These are phyloP conservation scores for Ceratocystis lukuohia DNA, from an alignment of 2,329 filamentous ascomycete species.

Conservation along the genomic window DNA sequence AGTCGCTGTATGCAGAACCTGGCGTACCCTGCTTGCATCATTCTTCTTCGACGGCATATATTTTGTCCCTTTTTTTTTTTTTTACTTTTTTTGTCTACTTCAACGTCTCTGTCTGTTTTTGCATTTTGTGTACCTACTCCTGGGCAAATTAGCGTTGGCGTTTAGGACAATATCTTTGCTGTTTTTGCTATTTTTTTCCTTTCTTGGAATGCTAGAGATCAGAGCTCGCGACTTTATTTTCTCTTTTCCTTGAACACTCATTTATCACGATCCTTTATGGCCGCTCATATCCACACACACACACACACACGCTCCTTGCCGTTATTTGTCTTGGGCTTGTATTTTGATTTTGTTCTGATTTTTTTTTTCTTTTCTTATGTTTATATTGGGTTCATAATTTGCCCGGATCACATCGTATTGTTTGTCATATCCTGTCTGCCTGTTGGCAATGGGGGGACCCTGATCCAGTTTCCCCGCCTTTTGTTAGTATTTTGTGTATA, in stretches of 20 bases:
- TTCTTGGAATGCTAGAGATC: not conserved
- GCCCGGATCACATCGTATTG: conserved; percentile 18
- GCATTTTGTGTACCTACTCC: conserved; percentile 14
- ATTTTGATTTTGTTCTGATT: not conserved
- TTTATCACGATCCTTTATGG: conserved; percentile 10
- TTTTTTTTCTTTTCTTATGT: conserved; percentile 1
- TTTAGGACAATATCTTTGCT: conserved; percentile 15
- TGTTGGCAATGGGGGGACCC: conserved; percentile 16
- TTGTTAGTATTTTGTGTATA: conserved; percentile 17
- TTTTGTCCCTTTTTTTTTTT: not conserved
- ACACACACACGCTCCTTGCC: not conserved
- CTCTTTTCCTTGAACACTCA: conserved; percentile 1
- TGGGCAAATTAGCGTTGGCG: conserved; percentile 18
- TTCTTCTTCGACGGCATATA: conserved; percentile 10
- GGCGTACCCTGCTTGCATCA: conserved; percentile 12
- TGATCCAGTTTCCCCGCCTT: conserved; percentile 16
- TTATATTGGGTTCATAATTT: conserved; percentile 13
- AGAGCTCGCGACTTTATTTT: not conserved
- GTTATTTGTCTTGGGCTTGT: conserved; percentile 1
- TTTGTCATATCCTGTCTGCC: conserved; percentile 18
- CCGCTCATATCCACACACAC: not conserved
- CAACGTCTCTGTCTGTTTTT: conserved; percentile 4
- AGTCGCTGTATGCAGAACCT: conserved; percentile 17
- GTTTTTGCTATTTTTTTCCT: conserved; percentile 7
- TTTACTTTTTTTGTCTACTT: conserved; percentile 1